Evolutionary conservation across 192 early-diverging fungal species (phyloP), one percentile per base, ranked within the genome.

Genomic region (Coemansia sp.): DNA sequence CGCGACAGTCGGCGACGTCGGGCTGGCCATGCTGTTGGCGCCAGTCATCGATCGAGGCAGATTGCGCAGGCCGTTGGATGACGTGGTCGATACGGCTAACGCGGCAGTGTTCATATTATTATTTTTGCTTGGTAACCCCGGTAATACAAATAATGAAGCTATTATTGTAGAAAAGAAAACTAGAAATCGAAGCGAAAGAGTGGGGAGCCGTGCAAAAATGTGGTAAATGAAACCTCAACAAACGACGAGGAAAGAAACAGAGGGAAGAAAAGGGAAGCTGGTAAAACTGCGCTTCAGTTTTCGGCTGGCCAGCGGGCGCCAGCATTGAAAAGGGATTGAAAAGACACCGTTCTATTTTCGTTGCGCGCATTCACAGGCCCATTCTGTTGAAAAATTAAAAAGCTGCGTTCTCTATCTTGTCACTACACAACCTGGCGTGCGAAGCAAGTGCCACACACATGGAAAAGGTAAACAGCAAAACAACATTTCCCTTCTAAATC

Each of bases 31-130:
- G n/a, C 25, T 60, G 47, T 60, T 60, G 19, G 44, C 59, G 2
- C 60, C 60, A 3, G 60, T 62, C n/a, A 62, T 37, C 5, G 60
- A 62, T 8, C 60, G n/a, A 10, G 48, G 37, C 11, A 62, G 48
- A 17, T 4, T 21, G 17, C 47, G 47, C 59, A 60, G n/a, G 25
- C 48, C 49, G 60, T 23, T 49, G 28, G 60, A 40, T 6, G 60
- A 37, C 47, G 3, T 62, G 22, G 57, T 59, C 6, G 57, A 59
- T 46, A 46, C 57, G 11, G 57, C 21, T 59, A 59, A 38, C 42
- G 37, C 57, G 17, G 59, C 46, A 25, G 46, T 60, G 31, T 28
- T 67, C 47, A 51, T 54, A n/a, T 53, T 22, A 28, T 14, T 28
- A 34, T 34, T 3, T 26, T 11, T 31, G 14, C n/a, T n/a, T 31